phyloP scores from a whole-genome alignment of 169 alveolate genomes.

The Plasmodium berghei region DNA sequence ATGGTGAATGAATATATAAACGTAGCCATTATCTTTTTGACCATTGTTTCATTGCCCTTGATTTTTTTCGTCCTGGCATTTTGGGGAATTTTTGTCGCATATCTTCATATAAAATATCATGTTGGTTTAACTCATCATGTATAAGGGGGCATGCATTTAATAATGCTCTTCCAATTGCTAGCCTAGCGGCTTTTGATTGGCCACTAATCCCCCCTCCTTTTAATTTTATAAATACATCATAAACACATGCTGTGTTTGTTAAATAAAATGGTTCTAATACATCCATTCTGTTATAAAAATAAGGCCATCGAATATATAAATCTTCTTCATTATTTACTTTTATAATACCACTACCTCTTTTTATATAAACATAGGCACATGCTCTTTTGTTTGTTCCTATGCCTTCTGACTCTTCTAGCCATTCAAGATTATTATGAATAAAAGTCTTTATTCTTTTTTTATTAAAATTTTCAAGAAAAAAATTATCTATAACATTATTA shows the following conservation, averaged over 20 bases:
- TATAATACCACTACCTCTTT: conserved; percentile 87
- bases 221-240: conserved; percentile 85
- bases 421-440: conserved; percentile 81
- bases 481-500: conserved; percentile 15
- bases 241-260: conserved; percentile 86
- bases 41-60: conserved; percentile 89
- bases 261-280: conserved; percentile 88
- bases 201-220: conserved; percentile 91
- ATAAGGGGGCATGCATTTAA: conserved; percentile 86
- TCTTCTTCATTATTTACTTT: conserved; percentile 87
- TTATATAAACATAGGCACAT: conserved; percentile 84
- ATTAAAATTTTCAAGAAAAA: conserved; percentile 43
- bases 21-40: conserved; percentile 79
- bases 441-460: conserved; percentile 79
- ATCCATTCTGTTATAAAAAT: conserved; percentile 88
- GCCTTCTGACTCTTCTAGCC: conserved; percentile 87
- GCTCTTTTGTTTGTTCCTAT: conserved; percentile 88
- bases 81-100: conserved; percentile 89
- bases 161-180: conserved; percentile 89
- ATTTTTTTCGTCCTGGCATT: conserved; percentile 91
- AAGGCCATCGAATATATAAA: conserved; percentile 88
- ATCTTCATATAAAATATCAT: conserved; percentile 87
- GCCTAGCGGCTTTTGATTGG: conserved; percentile 88
- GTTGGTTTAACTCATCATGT: conserved; percentile 78
- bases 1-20: too few species aligned